phyloP scores from a whole-genome alignment of 2,329 filamentous ascomycete species.

The Byssochlamys sp. region DNA sequence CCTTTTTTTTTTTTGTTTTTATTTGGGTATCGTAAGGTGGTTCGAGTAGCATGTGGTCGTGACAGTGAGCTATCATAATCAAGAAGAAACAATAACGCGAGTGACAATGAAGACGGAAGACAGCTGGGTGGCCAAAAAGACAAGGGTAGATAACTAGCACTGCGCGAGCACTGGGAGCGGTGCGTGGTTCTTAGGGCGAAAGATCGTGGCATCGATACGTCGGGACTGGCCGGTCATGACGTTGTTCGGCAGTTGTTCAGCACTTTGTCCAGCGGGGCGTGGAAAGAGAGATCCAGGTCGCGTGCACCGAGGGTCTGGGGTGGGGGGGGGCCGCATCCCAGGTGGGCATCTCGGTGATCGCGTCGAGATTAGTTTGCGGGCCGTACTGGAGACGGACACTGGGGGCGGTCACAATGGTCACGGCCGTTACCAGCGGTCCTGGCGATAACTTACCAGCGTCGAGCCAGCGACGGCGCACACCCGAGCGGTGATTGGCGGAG shows the following conservation, averaged over 20 bases:
- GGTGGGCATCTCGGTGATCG: neutral
- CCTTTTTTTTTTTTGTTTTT: neutral
- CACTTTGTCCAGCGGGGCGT: neutral
- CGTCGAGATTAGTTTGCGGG: neutral
- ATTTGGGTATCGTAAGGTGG: neutral
- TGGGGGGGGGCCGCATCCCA: too few species aligned
- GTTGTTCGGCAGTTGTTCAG: too few species aligned
- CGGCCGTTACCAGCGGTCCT: neutral
- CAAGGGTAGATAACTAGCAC: neutral
- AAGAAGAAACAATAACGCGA: too few species aligned
- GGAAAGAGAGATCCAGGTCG: neutral
- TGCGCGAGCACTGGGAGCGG: neutral
- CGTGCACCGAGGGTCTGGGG: neutral
- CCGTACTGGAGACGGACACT: neutral
- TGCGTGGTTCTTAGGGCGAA: neutral
- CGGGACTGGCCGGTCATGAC: neutral
- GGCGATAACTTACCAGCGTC: neutral
- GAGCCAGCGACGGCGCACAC: neutral
- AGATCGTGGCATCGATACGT: neutral
- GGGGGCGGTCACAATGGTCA: neutral
- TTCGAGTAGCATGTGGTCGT: neutral
- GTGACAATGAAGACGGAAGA: too few species aligned
- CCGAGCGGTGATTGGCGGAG: neutral
- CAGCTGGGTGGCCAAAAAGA: neutral
- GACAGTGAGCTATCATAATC: too few species aligned